Evolutionary conservation across 805 yeast species (phyloP).

Genomic region (Kregervanrija delftensis): DNA sequence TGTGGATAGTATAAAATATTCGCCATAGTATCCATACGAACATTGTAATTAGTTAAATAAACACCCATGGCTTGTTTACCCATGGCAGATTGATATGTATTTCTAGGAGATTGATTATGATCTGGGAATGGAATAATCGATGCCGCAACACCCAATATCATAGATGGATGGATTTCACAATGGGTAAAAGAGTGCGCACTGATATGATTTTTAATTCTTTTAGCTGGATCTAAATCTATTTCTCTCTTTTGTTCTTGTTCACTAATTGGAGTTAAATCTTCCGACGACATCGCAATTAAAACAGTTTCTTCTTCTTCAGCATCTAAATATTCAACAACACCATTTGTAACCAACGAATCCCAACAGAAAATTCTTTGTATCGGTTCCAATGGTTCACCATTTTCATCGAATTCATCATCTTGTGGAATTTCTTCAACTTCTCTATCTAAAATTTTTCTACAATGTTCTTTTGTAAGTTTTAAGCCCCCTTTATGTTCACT

Average conservation of each 20-base stretch:
- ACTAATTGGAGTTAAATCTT: constrained; percentile 69
- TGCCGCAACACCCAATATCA: constrained; percentile 98
- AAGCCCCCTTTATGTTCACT: constrained; percentile 69
- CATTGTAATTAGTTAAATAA: constrained; percentile 86
- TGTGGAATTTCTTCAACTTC: constrained; percentile 52
- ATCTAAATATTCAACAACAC: constrained; percentile 93
- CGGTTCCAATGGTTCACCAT: constrained; percentile 41
- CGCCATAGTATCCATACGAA: constrained; percentile 99
- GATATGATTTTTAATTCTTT: constrained; percentile 64
- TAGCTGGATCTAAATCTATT: constrained; percentile 61
- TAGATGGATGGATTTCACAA: constrained; percentile 98
- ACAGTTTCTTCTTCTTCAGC: constrained; percentile 99
- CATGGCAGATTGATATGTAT: constrained; percentile 99
- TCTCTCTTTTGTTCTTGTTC: constrained; percentile 30
- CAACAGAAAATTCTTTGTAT: constrained; percentile 55
- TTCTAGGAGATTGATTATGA: constrained; percentile 99
- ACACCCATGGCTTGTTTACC: constrained; percentile 99
- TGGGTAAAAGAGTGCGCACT: constrained; percentile 81
- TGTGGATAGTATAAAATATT: constrained; percentile 96
- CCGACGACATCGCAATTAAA: constrained; percentile 98
- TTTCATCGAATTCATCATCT: constrained; percentile 36
- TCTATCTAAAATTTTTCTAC: constrained; percentile 57
- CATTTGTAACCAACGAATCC: constrained; percentile 75
- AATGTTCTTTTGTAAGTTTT: constrained; percentile 78
- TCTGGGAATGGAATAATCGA: constrained; percentile 99